A percentile compares a stretch with the other conserved stretches of the same genome.
phyloP scores from a whole-genome alignment of 1,284 basidiomycete species.

The Rhodofomes roseus region DNA sequence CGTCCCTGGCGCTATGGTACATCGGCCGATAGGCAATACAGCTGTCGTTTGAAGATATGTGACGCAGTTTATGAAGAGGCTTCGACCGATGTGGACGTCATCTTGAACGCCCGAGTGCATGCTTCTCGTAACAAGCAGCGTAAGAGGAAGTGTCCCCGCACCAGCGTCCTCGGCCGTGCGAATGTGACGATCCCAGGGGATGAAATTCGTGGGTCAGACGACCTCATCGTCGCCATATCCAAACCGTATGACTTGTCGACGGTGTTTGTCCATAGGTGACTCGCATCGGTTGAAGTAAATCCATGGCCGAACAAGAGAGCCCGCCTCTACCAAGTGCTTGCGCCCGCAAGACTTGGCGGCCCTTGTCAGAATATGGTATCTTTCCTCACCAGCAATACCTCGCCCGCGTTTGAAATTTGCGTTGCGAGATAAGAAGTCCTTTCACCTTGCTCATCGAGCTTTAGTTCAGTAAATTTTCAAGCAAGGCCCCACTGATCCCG shows the following conservation, averaged over 20 bases:
- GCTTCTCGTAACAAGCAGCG: not conserved
- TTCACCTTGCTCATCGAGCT: not conserved
- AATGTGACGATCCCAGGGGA: slow-evolving; percentile 24
- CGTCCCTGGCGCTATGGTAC: not conserved
- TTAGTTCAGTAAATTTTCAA: not conserved
- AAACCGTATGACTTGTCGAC: not conserved
- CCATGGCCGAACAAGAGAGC: not conserved
- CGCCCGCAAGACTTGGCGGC: not conserved
- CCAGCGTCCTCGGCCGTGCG: slow-evolving; percentile 50
- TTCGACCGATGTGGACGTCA: not conserved
- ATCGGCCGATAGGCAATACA: not conserved
- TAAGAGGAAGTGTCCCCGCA: slow-evolving; percentile 44
- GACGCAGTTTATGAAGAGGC: not conserved
- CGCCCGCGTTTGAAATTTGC: not conserved
- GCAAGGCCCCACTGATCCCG: not conserved
- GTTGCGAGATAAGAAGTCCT: not conserved
- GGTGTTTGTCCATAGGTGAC: not conserved
- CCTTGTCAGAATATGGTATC: not conserved
- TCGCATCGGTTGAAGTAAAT: not conserved
- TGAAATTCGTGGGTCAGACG: not conserved
- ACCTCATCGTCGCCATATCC: not conserved
- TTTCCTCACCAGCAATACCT: not conserved
- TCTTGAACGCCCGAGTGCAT: not conserved
- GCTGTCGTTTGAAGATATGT: not conserved
- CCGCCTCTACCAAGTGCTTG: not conserved